Base-by-base conservation (phyloP, 805 yeast species). In the Ogataea pini region DNA sequence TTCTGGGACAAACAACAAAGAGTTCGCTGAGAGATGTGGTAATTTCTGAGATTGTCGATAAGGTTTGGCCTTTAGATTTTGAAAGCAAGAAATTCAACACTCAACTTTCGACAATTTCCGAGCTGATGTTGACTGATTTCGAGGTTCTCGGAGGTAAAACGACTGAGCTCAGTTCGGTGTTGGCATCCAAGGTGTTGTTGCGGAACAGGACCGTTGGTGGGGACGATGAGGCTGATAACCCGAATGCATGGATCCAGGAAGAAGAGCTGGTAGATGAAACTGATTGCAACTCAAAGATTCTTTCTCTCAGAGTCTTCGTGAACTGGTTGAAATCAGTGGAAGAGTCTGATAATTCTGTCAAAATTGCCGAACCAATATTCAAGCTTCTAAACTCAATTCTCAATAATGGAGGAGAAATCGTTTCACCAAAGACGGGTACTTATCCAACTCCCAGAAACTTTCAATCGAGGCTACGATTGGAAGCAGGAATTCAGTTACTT, bases 321-420 rank as follows among this genome's bases (percentile, higher is more conserved):
- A 85, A 85, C 59, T 76, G 87, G 64, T 60, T 88, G 22, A 50
- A 45, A 14, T 37, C 58, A 0, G 62, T 57, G 2, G 67, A 68
- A 0, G 60, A 65, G 1, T 74, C 72, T 3, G 67, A 71, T 9
- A 62, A 75, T 2, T 65, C 75, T 2, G 67, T 57, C 3, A 71
- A 73, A 12, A 67, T 76, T 36, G 80, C 85, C 0, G 78, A 75
- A 47, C 88, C 89, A 13, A 82, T 86, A 0, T 65, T 89, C 51
- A 86, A 85, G 57, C 67, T 89, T 22, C 71, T 89, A 25, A 72
- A 79, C 28, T 79, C 89, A 1, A 70, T 87, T 28, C 78, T 89
- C 42, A 79, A 82, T 1, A 84, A 84, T 61, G 86, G 86, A 38
- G 96, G 96, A 24, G 96, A 90, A 58, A 75, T 89, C 27, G 79